Evolutionary conservation across 2,329 filamentous ascomycete genomes (phyloP), one percentile per base, ranked within the genome.

Genomic region (Nannizziopsis barbatae): DNA sequence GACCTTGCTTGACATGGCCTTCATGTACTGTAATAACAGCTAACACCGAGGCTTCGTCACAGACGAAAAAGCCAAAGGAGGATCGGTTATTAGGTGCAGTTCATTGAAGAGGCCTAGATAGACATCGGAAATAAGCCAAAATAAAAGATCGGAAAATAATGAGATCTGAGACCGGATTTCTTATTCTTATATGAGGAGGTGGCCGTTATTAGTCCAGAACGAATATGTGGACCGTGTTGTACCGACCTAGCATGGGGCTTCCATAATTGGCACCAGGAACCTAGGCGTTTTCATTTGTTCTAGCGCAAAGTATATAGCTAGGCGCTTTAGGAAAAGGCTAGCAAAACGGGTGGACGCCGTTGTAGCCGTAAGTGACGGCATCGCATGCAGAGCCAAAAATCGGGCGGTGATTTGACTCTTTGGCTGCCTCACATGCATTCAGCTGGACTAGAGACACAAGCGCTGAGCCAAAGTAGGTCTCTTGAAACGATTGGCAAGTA

Each of bases 221-320:
- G 38, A 37, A 42, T 42, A 42, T 44, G 35, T 14, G 44, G 41
- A 38, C 36, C 46, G 31, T 42, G 45, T 47, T 36, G 31, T 36
- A 42, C 30, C 45, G 31, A 30, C 45, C 45, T 46, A 46, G 44
- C 44, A 46, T 46, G 8, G 20, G 45, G 20, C 11, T 42, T 42
- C 45, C 45, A 47, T 47, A 47, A 35, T 47, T 47, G 45, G 45
- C 45, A 47, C 37, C 45, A 47, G 31, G n/a, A 31, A 40, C 18
- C 32, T 18, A 14, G 18, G 45, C 12, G 2, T 27, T 41, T 39
- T 41, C 10, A 27, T 50, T 30, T 20, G 17, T 46, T 32, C 46
- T 39, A 49, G 39, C 32, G 39, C 14, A 41, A 42, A 17, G 17
- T 32, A 20, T 38, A 35, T 40, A 32, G 32, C 40, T 44, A 49